Evolutionary conservation across 345 rosid genomes (phyloP).

Genomic region (Excoecaria agallocha): DNA sequence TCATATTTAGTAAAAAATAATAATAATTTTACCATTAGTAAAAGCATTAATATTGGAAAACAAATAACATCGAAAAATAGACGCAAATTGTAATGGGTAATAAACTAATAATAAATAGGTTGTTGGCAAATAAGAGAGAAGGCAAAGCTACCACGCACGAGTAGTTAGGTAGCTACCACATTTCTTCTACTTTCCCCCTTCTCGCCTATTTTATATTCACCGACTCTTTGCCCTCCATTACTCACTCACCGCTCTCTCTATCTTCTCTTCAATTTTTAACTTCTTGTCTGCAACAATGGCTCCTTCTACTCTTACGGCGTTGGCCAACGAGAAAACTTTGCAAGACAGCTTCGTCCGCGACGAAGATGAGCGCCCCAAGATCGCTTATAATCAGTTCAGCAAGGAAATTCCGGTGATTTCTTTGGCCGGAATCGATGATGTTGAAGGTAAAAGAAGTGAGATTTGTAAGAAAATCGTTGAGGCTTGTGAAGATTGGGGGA

Average conservation of each 20-base stretch:
- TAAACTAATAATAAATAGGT: too few relatives aligned
- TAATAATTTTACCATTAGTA: too few relatives aligned
- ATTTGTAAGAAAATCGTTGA: constrained; percentile 73
- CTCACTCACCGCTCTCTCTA: neutral
- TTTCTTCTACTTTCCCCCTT: neutral
- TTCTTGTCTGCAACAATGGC: constrained; percentile 36
- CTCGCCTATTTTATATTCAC: too few relatives aligned
- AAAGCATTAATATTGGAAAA: too few relatives aligned
- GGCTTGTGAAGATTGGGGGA: constrained; percentile 94
- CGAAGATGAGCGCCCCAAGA: constrained; percentile 91
- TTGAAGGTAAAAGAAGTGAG: constrained; percentile 44
- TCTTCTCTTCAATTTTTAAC: neutral
- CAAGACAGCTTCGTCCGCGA: constrained; percentile 66
- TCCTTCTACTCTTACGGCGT: constrained; percentile 62
- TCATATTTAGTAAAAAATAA: too few relatives aligned
- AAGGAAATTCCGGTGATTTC: constrained; percentile 79
- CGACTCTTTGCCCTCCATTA: neutral
- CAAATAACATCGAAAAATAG: too few relatives aligned
- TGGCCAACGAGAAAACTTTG: constrained; percentile 61
- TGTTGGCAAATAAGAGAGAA: neutral
- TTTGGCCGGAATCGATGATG: constrained; percentile 61
- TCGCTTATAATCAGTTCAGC: constrained; percentile 80
- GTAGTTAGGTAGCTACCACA: neutral
- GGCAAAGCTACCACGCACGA: too few relatives aligned
- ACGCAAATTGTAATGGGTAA: too few relatives aligned